Evolutionary conservation across 208 protist genomes (phyloP).

Genomic region (Acanthamoeba triangularis): DNA sequence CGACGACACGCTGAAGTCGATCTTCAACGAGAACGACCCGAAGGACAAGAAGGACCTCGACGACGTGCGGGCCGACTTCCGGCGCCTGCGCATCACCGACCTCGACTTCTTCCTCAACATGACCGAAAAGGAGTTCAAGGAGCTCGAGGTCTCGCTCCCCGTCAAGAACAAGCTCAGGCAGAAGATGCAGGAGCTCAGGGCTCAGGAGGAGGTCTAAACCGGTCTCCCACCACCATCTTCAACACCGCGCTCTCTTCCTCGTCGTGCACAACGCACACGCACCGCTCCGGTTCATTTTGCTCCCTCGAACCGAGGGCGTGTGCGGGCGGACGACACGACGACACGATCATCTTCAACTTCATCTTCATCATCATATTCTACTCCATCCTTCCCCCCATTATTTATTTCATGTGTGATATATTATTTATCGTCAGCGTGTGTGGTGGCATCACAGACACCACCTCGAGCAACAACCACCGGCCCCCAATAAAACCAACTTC

Average conservation of each 20-base stretch:
- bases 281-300: too few species aligned
- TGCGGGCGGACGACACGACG: too few species aligned
- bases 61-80: slow-evolving; percentile 6
- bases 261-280: too few species aligned
- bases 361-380: too few species aligned
- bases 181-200: slow-evolving; percentile 33
- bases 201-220: background rate
- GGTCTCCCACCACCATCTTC: background rate
- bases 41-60: slow-evolving; percentile 24
- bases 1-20: slow-evolving; percentile 7
- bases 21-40: slow-evolving; percentile 40
- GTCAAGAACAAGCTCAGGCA: slow-evolving; percentile 21
- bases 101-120: slow-evolving; percentile 63
- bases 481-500: too few species aligned
- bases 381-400: background rate
- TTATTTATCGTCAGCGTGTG: too few species aligned
- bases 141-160: slow-evolving; percentile 34
- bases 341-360: background rate
- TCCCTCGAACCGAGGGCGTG: too few species aligned
- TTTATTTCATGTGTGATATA: too few species aligned
- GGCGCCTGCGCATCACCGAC: slow-evolving; percentile 21
- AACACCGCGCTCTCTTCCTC: background rate
- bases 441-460: too few species aligned
- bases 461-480: too few species aligned
- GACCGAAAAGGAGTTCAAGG: slow-evolving; percentile 59